Conservation (phyloP, 352 stramenopile genomes). For the Phytophthora syringae region DNA sequence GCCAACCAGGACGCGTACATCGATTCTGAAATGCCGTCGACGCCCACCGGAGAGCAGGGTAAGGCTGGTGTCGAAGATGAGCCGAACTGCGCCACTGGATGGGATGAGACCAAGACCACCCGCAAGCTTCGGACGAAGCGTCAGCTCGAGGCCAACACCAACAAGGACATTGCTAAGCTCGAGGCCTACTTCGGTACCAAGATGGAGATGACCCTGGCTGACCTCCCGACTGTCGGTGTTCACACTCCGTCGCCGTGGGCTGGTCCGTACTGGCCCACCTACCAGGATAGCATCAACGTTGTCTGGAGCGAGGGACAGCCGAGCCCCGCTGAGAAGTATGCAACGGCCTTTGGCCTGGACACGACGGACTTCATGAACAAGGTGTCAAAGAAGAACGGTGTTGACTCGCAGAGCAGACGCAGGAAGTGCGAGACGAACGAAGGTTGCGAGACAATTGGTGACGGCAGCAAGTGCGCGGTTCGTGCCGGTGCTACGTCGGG, state of each 20-base stretch:
- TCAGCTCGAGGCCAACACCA: conserved; percentile 16
- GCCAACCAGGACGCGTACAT: conserved; percentile 35
- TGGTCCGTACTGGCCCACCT: conserved; percentile 55
- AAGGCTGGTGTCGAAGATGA: conserved; percentile 10
- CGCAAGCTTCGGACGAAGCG: conserved; percentile 25
- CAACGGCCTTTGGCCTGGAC: conserved; percentile 39
- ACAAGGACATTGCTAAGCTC: conserved; percentile 27
- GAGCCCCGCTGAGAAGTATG: conserved; percentile 48
- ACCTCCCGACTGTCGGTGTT: conserved; percentile 23
- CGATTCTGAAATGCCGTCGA: conserved; percentile 28
- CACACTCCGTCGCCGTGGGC: conserved; percentile 19
- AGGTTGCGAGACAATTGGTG: conserved; percentile 35
- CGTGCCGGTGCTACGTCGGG: conserved; percentile 35
- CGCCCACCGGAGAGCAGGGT: conserved; percentile 13
- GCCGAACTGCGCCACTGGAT: conserved; percentile 17
- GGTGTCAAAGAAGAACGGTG: conserved; percentile 32
- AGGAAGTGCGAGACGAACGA: conserved; percentile 30
- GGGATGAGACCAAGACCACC: conserved; percentile 22
- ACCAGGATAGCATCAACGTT: conserved; percentile 65
- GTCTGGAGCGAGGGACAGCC: conserved; percentile 26
- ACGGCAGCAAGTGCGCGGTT: conserved; percentile 38
- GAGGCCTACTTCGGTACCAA: conserved; percentile 18
- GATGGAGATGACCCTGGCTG: conserved; percentile 17
- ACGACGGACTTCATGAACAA: conserved; percentile 41
- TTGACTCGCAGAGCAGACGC: conserved; percentile 34